Conservation (phyloP, 768 basidiomycete genomes). For the Auricularia auricula-judae region DNA sequence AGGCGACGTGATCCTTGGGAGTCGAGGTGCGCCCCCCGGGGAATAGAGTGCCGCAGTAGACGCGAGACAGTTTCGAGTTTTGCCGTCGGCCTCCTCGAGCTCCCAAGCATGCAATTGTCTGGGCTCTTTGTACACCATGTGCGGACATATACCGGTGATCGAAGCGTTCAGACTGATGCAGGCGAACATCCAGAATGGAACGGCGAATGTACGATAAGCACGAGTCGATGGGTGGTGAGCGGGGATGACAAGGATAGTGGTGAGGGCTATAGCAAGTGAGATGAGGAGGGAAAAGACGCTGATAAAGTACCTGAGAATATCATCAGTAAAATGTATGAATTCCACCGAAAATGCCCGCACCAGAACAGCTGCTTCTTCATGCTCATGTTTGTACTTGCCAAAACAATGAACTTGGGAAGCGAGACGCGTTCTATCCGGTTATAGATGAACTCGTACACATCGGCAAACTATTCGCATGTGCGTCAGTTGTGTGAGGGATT, state of each 20-base stretch:
- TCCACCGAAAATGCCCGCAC: slow-evolving; percentile 9
- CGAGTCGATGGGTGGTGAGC: slow-evolving; percentile 16
- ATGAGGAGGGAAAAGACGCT: slow-evolving; percentile 17
- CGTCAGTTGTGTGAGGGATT: background rate
- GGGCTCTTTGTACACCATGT: slow-evolving; percentile 6
- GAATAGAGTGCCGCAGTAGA: background rate
- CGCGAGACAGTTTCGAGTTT: slow-evolving; percentile 9
- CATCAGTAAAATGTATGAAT: background rate
- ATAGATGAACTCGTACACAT: slow-evolving; percentile 25
- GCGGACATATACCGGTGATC: background rate
- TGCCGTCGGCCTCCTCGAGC: slow-evolving; percentile 20
- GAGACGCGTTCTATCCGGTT: slow-evolving; percentile 19
- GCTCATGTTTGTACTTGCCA: slow-evolving; percentile 25
- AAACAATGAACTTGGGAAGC: slow-evolving; percentile 23
- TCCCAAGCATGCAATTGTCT: slow-evolving; percentile 29
- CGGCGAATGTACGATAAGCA: slow-evolving; percentile 23
- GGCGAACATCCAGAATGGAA: slow-evolving; percentile 20
- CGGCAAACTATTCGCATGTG: slow-evolving; percentile 18
- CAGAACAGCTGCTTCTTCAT: slow-evolving; percentile 25
- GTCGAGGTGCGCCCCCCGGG: too few relatives aligned
- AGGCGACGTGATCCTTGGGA: background rate
- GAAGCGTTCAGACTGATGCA: slow-evolving; percentile 23
- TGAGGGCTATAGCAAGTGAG: slow-evolving; percentile 17
- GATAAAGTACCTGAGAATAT: slow-evolving; percentile 6
- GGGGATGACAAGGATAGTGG: slow-evolving; percentile 19